These are phyloP conservation scores for Globisporangium okanoganense DNA, from an alignment of 352 stramenopile genomes.

Conservation along the genomic window DNA sequence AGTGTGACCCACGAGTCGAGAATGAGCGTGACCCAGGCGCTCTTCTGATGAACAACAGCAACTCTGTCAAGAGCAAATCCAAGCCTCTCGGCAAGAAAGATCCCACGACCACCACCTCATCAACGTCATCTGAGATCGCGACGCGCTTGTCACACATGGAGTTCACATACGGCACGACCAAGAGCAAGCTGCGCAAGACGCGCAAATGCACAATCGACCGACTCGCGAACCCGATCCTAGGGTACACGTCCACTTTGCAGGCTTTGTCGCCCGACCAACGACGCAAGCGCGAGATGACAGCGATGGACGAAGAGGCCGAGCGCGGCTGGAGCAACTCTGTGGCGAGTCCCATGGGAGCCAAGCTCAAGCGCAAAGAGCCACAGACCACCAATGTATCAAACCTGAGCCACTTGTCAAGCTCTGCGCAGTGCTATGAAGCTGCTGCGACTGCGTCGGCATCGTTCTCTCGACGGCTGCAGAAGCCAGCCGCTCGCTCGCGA, in stretches of 20 bases:
- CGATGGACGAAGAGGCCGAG: slow-evolving; percentile 8
- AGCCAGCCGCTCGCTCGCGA: background rate
- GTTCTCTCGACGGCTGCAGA: background rate
- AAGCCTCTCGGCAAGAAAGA: background rate
- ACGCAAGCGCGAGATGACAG: slow-evolving; percentile 37
- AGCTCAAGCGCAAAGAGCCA: slow-evolving; percentile 1
- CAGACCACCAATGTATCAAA: background rate
- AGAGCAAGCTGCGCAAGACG: slow-evolving; percentile 34
- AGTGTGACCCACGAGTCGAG: no score
- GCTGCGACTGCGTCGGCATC: slow-evolving; percentile 2
- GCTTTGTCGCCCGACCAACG: slow-evolving; percentile 54
- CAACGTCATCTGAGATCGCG: slow-evolving; percentile 1
- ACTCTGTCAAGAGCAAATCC: background rate
- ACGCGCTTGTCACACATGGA: slow-evolving; percentile 55
- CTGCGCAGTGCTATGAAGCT: slow-evolving; percentile 16
- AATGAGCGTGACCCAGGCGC: background rate
- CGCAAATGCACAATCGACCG: slow-evolving; percentile 57
- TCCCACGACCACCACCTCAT: background rate
- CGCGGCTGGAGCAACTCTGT: background rate
- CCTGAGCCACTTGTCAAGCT: slow-evolving; percentile 18
- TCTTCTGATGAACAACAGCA: background rate
- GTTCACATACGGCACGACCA: slow-evolving; percentile 55
- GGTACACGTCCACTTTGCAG: slow-evolving; percentile 58
- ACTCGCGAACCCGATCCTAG: slow-evolving; percentile 66
- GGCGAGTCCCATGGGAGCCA: background rate